Evolutionary conservation across 768 basidiomycete genomes (phyloP), one percentile per base, ranked within the genome.

Genomic region (Boletus reticulatus): DNA sequence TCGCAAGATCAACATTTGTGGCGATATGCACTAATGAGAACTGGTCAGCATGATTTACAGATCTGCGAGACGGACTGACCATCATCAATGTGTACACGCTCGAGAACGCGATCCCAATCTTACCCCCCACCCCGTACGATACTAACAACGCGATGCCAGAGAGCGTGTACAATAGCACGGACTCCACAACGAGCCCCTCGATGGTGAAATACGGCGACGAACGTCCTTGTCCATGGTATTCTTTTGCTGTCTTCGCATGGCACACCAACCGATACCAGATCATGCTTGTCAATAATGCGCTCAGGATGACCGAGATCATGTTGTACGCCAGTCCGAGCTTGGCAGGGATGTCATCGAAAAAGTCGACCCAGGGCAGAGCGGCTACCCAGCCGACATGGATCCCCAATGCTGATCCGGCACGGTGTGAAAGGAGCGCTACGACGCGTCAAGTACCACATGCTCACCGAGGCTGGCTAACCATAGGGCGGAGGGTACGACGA

Each of bases 401-500:
- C 19, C 56, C 62, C 2, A 61, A 14, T 4, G 19, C 59, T 57
- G 42, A 47, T 48, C 34, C n/a, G 46, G 6, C 17, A 29, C 4
- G 10, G 7, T 2, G 14, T 53, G 6, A 48, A 17, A n/a, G 16
- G 3, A 37, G 8, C 24, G 8, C 9, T 4, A 22, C n/a, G 32
- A n/a, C 1, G 6, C 22, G 17, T 31, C 3, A 22, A n/a, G 24
- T 6, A 14, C 24, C 24, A 49, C 6, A 50, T 48, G 4, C 53
- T 44, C 22, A 66, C 64, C 57, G 6, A 64, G 47, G 7, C 52
- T 56, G 4, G 31, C 34, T 27, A 56, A 16, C 62, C 62, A 66
- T 22, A 59, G 32, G 27, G 59, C 19, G 17, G 47, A 44, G 6
- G 62, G 64, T 6, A 54, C 31, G 8, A 56, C n/a, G 29, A 53